A percentile compares a stretch with the other conserved stretches of the same genome.
Evolutionary conservation across 345 rosid species (phyloP).

Genomic region (Trapa bicornis): DNA sequence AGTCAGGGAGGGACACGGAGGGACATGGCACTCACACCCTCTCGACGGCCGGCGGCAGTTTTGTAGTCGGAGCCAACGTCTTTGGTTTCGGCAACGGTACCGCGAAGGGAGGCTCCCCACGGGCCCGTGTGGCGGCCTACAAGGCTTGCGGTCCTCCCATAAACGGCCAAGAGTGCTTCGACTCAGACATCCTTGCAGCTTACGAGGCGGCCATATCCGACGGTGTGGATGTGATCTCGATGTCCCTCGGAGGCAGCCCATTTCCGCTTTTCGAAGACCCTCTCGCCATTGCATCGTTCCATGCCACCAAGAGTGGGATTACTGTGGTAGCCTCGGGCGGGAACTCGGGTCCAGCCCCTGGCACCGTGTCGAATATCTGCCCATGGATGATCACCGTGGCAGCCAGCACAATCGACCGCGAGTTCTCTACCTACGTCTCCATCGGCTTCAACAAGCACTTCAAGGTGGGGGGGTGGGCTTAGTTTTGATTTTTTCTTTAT

Average conservation of each 20-base stretch:
- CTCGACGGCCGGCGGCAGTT: constrained; percentile 19
- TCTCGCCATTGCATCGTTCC: constrained; percentile 13
- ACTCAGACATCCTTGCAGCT: constrained; percentile 24
- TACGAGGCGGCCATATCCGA: constrained; percentile 27
- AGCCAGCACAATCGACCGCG: constrained; percentile 66
- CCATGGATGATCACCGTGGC: constrained; percentile 76
- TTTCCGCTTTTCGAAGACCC: constrained; percentile 5
- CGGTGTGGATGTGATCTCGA: constrained; percentile 23
- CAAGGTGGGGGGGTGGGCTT: constrained; percentile 26
- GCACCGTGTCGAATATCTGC: constrained; percentile 40
- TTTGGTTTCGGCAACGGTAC: constrained; percentile 23
- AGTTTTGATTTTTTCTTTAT: no score
- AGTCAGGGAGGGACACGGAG: constrained; percentile 11
- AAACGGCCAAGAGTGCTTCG: constrained; percentile 14
- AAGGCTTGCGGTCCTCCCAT: constrained; percentile 21
- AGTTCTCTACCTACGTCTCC: constrained; percentile 31
- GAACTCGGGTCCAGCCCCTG: constrained; percentile 51
- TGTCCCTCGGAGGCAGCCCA: constrained; percentile 12
- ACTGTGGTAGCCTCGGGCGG: constrained; percentile 34
- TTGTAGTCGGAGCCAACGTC: constrained; percentile 3
- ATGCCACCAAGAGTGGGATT: constrained; percentile 12
- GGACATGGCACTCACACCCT: constrained; percentile 29
- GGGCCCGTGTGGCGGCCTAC: constrained; percentile 30
- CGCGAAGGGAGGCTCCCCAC: constrained; percentile 31
- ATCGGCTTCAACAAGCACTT: constrained; percentile 31